Base-by-base conservation (phyloP, 495 filamentous ascomycete species). In the Penicillium bovifimosum region DNA sequence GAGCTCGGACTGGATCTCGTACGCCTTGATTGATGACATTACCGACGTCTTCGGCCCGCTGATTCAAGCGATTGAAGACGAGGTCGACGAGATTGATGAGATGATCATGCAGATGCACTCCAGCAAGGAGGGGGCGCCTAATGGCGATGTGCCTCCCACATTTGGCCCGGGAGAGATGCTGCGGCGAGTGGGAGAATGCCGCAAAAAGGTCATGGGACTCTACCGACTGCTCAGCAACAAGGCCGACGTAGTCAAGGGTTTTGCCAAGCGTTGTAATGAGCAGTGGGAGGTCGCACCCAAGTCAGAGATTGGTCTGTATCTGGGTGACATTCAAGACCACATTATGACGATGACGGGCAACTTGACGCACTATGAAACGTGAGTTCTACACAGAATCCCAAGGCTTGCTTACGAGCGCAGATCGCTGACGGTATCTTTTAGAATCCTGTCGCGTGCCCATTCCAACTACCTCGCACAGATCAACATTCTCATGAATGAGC, bases 211-310 rank as follows among this genome's bases (percentile, higher is more conserved):
- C 56, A 97, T 97, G 93, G 83, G 83, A 42, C 73, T 97, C 52
- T 96, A 96, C 66, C 80, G 93, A 29, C 77, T 98, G 39, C 76
- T 98, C 17, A 93, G 93, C 58, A 96, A 93, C 69, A 98, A 98
- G 74, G 93, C 92, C 9, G 93, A 98, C 60, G 93, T 98, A 24
- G 96, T 98, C 72, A 96, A 96, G 74, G 91, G 93, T 2, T 96
- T 98, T 56, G 93, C 93, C n/a, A 98, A 98, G 73, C 78, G 93
- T 16, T 98, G 93, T 68, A 98, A 96, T 59, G 93, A 98, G 73
- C 89, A 92, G 55, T 98, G 93, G 90, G 88, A 96, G 61, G 86
- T 98, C 38, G 95, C 93, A 24, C 93, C 93, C 45, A 78, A 92
- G 53, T 91, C 86, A 29, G 93, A 98, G 68, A 96, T 98, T 69